phyloP scores from a whole-genome alignment of 345 rosid species.

The Atalantia buxifolia region DNA sequence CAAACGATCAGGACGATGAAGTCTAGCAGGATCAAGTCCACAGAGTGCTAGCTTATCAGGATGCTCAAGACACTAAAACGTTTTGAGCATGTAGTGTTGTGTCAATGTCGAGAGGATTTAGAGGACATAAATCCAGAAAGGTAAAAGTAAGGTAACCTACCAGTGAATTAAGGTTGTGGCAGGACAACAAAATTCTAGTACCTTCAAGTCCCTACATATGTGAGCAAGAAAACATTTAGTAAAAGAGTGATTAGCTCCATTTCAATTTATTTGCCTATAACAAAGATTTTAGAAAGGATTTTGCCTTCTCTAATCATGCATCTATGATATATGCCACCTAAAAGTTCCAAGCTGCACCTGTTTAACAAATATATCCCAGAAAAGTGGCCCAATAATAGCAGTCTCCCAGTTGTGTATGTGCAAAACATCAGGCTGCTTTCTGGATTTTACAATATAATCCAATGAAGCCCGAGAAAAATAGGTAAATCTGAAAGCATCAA shows the following conservation, averaged over 20 bases:
- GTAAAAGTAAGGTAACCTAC: conserved; percentile 28
- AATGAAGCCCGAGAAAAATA: conserved; percentile 89
- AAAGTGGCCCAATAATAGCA: conserved; percentile 80
- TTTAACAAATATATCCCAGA: conserved; percentile 81
- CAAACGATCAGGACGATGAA: conserved; percentile 79
- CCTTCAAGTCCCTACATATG: conserved; percentile 62
- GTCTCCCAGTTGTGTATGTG: conserved; percentile 91
- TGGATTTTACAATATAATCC: conserved; percentile 76
- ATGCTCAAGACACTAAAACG: conserved; percentile 59
- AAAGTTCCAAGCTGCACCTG: conserved; percentile 42
- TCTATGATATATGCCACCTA: background rate
- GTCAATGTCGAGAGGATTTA: conserved; percentile 7
- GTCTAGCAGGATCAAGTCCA: conserved; percentile 74
- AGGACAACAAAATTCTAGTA: conserved; percentile 64
- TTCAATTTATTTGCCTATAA: background rate
- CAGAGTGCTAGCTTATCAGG: conserved; percentile 76
- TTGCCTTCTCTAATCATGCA: background rate
- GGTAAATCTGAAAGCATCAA: conserved; percentile 49
- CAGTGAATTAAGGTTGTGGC: conserved; percentile 66
- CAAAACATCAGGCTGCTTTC: conserved; percentile 82
- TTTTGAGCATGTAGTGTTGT: conserved; percentile 10
- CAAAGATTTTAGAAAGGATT: background rate
- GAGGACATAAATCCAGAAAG: conserved; percentile 7
- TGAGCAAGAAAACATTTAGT: conserved; percentile 3
- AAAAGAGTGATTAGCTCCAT: conserved; percentile 1